Percentiles rank a stretch among this genome's conserved stretches.
Conservation (phyloP, 768 basidiomycete genomes). For the Amanita polypyramis region DNA sequence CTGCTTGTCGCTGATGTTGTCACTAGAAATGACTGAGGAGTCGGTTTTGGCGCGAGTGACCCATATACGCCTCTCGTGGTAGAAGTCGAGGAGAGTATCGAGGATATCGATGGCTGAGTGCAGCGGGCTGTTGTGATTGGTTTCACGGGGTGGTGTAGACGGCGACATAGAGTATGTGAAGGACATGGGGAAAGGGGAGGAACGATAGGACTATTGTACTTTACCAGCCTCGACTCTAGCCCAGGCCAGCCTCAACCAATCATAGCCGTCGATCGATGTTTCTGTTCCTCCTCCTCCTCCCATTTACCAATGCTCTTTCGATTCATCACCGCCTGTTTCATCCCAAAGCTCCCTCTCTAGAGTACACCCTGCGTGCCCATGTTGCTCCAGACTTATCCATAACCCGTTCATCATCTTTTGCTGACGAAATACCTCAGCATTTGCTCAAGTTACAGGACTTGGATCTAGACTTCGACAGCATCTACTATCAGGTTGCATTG, state of each 20-base stretch:
- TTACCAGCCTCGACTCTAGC: constrained; percentile 9
- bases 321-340: constrained; percentile 40
- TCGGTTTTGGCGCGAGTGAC: constrained; percentile 53
- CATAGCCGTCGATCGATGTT: constrained; percentile 7
- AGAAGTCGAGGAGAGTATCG: constrained; percentile 54
- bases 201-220: constrained; percentile 6
- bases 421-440: constrained; percentile 34
- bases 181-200: constrained; percentile 8
- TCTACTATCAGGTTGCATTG: constrained; percentile 68
- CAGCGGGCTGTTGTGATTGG: constrained; percentile 20
- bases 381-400: constrained; percentile 25
- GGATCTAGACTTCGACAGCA: constrained; percentile 23
- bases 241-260: constrained; percentile 19
- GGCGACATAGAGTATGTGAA: constrained; percentile 20
- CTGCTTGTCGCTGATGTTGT: too few species aligned
- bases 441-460: constrained; percentile 24
- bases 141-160: constrained; percentile 15
- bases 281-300: constrained; percentile 11
- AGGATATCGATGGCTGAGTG: constrained; percentile 46
- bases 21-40: constrained; percentile 34
- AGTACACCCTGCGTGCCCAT: constrained; percentile 33
- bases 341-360: constrained; percentile 26
- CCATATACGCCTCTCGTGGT: constrained; percentile 65
- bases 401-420: constrained; percentile 26
- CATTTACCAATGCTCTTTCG: constrained; percentile 11